phyloP scores from a whole-genome alignment of 371 early-diverging fungal genomes.

The Actinomortierella ambigua region DNA sequence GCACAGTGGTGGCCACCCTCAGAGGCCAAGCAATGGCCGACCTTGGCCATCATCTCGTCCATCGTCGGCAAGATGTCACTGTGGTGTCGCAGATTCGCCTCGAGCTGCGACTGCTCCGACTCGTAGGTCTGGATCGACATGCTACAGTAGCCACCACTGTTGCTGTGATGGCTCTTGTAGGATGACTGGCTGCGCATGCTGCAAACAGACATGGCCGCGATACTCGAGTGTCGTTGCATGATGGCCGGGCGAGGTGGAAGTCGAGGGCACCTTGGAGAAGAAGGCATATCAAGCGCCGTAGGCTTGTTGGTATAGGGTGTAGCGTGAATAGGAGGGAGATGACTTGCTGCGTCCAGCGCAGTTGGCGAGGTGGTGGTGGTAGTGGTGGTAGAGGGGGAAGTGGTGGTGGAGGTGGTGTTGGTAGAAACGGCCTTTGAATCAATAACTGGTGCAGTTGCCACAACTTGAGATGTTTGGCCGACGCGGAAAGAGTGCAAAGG shows the following conservation, averaged over 20 bases:
- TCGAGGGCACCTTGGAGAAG: too few species aligned
- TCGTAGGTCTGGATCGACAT: conserved; percentile 23
- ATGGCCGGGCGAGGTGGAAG: too few species aligned
- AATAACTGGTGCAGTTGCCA: too few species aligned
- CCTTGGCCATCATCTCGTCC: conserved; percentile 30
- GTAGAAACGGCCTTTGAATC: too few species aligned
- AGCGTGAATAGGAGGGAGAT: too few species aligned
- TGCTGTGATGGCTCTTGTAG: neutral
- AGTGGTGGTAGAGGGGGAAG: neutral
- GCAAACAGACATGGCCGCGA: conserved; percentile 10
- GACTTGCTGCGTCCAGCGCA: too few species aligned
- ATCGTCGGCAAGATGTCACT: conserved; percentile 25
- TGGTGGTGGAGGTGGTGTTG: conserved; percentile 10
- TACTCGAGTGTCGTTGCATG: conserved; percentile 1
- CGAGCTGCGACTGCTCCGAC: neutral
- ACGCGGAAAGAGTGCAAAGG: too few species aligned
- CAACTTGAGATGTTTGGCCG: too few species aligned
- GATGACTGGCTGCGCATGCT: too few species aligned
- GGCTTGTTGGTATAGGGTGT: too few species aligned
- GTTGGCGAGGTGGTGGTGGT: conserved; percentile 4
- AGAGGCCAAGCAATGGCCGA: conserved; percentile 24
- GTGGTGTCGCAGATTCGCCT: neutral
- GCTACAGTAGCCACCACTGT: conserved; percentile 23
- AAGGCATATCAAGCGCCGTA: too few species aligned
- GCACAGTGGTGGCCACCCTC: conserved; percentile 16